A percentile compares a stretch with the other conserved stretches of the same genome.
Conservation (phyloP, 257 asterid species). For the Gynochthodes officinalis region DNA sequence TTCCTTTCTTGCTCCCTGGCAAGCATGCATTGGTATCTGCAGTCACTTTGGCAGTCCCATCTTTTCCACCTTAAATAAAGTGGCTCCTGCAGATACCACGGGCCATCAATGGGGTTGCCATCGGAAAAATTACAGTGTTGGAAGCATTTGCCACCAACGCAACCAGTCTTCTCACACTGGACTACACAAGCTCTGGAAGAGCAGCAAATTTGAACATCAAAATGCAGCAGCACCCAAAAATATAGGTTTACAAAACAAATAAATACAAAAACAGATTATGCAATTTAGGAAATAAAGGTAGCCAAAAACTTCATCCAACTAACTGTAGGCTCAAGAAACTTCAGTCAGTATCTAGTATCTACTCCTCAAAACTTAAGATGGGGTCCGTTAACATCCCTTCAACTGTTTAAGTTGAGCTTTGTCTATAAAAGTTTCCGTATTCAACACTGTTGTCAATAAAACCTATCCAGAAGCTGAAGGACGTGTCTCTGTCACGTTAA, state of each 20-base stretch:
- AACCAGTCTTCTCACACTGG: conserved; percentile 83
- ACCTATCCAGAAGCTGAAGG: neutral
- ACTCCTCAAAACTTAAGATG: neutral
- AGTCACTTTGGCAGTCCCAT: conserved; percentile 83
- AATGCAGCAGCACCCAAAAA: conserved; percentile 10
- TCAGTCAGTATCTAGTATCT: neutral
- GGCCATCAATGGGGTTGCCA: conserved; percentile 57
- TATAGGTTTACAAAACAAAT: neutral
- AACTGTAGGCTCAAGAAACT: neutral
- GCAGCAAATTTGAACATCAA: conserved; percentile 26
- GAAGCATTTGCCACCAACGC: conserved; percentile 72
- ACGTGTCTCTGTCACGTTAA: neutral
- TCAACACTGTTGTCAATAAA: neutral
- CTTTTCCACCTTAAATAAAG: conserved; percentile 78
- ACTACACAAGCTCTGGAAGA: conserved; percentile 57
- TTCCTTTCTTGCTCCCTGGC: conserved; percentile 70
- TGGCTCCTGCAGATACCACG: conserved; percentile 94
- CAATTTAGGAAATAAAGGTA: conserved; percentile 17
- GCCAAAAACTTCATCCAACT: conserved; percentile 6
- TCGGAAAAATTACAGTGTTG: conserved; percentile 76
- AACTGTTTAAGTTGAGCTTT: neutral
- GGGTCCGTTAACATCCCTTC: neutral
- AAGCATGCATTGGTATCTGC: conserved; percentile 78
- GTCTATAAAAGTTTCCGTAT: neutral
- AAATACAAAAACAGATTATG: neutral